These are phyloP conservation scores for Ulmus americana DNA, from an alignment of 331 rosid species.

Conservation along the genomic window DNA sequence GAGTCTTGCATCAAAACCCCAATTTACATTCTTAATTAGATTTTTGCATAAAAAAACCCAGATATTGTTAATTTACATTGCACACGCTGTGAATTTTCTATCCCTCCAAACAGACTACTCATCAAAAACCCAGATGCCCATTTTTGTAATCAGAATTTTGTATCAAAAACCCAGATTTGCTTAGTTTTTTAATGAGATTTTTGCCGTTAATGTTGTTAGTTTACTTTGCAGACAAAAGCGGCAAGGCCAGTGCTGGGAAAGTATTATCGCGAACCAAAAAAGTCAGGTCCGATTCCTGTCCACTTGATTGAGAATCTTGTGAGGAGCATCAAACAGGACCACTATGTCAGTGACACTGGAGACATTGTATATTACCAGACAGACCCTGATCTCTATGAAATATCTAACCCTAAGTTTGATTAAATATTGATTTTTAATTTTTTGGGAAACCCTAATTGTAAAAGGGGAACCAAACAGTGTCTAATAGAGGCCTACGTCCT, in stretches of 20 bases:
- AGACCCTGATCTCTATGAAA: conserved; percentile 38
- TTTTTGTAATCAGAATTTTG: background rate
- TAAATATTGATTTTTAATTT: conserved; percentile 14
- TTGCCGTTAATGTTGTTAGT: background rate
- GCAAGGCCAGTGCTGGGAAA: conserved; percentile 72
- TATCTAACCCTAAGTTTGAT: conserved; percentile 31
- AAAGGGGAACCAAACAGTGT: background rate
- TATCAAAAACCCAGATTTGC: background rate
- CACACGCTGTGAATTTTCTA: conserved; percentile 38
- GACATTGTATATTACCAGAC: conserved; percentile 70
- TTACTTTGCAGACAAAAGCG: conserved; percentile 53
- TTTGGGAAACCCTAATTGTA: background rate
- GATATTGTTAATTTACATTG: background rate
- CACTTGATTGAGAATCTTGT: conserved; percentile 59
- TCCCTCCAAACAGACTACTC: background rate
- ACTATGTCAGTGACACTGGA: conserved; percentile 69
- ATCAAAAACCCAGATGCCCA: background rate
- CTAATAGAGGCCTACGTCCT: background rate
- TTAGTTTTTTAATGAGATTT: too few relatives aligned
- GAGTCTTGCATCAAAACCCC: background rate
- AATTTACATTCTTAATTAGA: too few relatives aligned
- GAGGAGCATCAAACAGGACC: conserved; percentile 60
- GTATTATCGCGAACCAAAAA: conserved; percentile 80
- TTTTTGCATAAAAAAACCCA: background rate
- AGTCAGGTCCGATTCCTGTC: conserved; percentile 65